Conservation (phyloP, 2,329 filamentous ascomycete species). For the Coniochaeta prunicola region DNA sequence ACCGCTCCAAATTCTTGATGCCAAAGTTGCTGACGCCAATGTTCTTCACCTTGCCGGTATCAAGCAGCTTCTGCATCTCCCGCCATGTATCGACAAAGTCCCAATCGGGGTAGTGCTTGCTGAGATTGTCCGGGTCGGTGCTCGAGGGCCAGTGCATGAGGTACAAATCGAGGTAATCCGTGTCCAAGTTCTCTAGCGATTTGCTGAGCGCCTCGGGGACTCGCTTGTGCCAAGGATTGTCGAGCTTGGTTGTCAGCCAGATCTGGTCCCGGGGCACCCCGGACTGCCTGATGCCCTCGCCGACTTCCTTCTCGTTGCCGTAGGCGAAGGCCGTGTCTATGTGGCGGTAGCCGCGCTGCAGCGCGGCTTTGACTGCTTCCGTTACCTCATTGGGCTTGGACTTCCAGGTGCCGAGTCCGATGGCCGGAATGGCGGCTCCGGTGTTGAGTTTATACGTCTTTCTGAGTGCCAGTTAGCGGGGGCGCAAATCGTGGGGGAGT, state of each 20-base stretch:
- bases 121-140: constrained; percentile 52
- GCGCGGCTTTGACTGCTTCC: constrained; percentile 55
- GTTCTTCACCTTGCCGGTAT: constrained; percentile 65
- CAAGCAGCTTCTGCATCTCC: constrained; percentile 63
- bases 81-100: constrained; percentile 74
- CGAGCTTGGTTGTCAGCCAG: constrained; percentile 74
- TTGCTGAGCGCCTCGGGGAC: constrained; percentile 54
- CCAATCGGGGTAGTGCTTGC: constrained; percentile 70
- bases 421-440: constrained; percentile 50
- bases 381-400: constrained; percentile 51
- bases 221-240: constrained; percentile 71
- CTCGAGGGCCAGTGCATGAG: constrained; percentile 67
- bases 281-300: constrained; percentile 53
- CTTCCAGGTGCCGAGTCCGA: constrained; percentile 59
- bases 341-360: constrained; percentile 57
- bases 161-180: constrained; percentile 63
- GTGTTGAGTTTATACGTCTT: constrained; percentile 38
- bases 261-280: constrained; percentile 59
- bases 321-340: constrained; percentile 65
- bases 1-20: constrained; percentile 71
- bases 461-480: constrained; percentile 10
- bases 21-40: constrained; percentile 85
- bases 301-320: constrained; percentile 58
- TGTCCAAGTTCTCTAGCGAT: constrained; percentile 53
- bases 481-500: background rate